Percentiles rank a stretch among this genome's conserved stretches.
Conservation (phyloP, 1,284 basidiomycete genomes). For the Ceratobasidium sp. region DNA sequence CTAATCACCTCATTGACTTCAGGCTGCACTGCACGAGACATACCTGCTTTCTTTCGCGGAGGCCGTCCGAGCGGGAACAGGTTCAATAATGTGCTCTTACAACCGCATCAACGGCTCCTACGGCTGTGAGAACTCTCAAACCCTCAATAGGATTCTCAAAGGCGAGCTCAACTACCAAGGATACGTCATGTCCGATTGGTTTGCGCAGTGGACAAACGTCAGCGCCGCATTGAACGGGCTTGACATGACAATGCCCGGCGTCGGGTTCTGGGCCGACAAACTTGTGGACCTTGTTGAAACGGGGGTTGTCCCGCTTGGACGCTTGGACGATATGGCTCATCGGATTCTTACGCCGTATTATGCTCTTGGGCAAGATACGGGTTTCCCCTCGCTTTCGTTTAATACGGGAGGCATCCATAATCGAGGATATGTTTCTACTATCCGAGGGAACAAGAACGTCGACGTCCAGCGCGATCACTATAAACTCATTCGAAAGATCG, state of each 20-base stretch:
- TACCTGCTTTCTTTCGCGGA: constrained; percentile 80
- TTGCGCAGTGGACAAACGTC: constrained; percentile 56
- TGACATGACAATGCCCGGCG: constrained; percentile 44
- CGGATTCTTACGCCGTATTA: constrained; percentile 58
- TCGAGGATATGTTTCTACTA: constrained; percentile 51
- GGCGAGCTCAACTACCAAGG: constrained; percentile 71
- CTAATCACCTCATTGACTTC: constrained; percentile 69
- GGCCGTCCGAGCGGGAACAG: constrained; percentile 80
- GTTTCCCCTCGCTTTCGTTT: constrained; percentile 50
- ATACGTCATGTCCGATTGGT: constrained; percentile 56
- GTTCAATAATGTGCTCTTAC: constrained; percentile 85
- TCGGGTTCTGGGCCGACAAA: constrained; percentile 70
- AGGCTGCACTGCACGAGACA: constrained; percentile 67
- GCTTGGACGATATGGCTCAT: constrained; percentile 49
- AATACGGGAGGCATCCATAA: constrained; percentile 30
- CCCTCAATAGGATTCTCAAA: constrained; percentile 84
- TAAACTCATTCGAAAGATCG: constrained; percentile 78
- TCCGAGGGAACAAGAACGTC: constrained; percentile 48
- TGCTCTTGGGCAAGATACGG: constrained; percentile 55
- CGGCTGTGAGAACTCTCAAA: constrained; percentile 82
- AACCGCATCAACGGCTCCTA: constrained; percentile 77
- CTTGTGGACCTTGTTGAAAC: constrained; percentile 76
- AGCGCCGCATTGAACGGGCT: constrained; percentile 58
- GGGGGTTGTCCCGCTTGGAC: constrained; percentile 68
- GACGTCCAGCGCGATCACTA: constrained; percentile 53